phyloP scores from a whole-genome alignment of 2,329 filamentous ascomycete species.

The Monosporascus sp. region DNA sequence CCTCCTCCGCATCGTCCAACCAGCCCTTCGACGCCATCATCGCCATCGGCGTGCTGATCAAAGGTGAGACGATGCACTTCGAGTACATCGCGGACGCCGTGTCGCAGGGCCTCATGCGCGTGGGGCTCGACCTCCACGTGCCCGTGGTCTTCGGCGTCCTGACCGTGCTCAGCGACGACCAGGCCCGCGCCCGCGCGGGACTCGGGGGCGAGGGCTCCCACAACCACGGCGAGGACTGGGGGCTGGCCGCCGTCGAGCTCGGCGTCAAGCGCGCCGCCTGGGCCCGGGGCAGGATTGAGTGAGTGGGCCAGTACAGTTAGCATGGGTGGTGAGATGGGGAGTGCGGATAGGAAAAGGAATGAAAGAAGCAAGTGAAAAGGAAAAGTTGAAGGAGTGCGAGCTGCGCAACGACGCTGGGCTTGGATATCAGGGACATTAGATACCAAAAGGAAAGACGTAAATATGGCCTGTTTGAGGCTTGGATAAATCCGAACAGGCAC shows the following conservation, averaged over 20 bases:
- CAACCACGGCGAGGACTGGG: constrained; percentile 98
- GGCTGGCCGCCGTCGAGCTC: constrained; percentile 87
- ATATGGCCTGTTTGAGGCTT: too few species aligned
- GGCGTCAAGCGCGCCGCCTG: constrained; percentile 82
- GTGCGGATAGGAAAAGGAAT: constrained; percentile 3
- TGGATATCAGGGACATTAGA: too few species aligned
- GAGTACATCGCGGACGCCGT: constrained; percentile 96
- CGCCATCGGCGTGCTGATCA: constrained; percentile 92
- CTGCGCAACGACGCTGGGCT: too few species aligned
- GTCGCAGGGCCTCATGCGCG: constrained; percentile 86
- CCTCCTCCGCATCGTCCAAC: constrained; percentile 31
- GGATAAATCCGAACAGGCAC: too few species aligned
- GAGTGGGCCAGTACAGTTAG: constrained; percentile 5
- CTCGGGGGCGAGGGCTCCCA: constrained; percentile 60
- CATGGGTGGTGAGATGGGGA: constrained; percentile 5
- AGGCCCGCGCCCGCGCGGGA: constrained; percentile 80
- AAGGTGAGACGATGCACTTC: constrained; percentile 99
- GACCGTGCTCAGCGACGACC: constrained; percentile 82
- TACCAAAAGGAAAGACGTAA: too few species aligned
- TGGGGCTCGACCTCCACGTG: constrained; percentile 82
- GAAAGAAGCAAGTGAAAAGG: background rate
- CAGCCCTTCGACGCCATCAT: constrained; percentile 88
- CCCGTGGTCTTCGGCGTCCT: constrained; percentile 90
- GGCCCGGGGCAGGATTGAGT: constrained; percentile 62
- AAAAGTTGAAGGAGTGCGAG: too few species aligned